These are phyloP conservation scores for Phytopythium montanum DNA, from an alignment of 352 stramenopile species.

Conservation along the genomic window DNA sequence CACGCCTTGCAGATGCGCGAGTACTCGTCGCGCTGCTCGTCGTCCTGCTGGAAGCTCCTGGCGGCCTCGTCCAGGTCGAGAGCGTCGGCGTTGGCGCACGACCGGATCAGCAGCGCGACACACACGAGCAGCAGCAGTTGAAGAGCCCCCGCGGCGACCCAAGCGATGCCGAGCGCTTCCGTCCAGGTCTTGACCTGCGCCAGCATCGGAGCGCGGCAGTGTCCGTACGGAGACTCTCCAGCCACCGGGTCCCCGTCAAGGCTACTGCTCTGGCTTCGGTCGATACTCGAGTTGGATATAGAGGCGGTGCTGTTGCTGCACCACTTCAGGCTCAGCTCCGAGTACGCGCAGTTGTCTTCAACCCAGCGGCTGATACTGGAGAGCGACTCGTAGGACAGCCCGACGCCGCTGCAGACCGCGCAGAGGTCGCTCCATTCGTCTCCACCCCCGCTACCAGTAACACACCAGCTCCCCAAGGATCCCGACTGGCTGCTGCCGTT, in stretches of 20 bases:
- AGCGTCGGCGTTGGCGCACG: constrained; percentile 1
- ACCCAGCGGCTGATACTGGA: constrained; percentile 4
- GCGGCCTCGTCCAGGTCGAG: constrained; percentile 3
- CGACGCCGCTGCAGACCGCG: not conserved
- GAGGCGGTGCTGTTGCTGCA: not conserved
- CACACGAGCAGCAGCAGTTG: constrained; percentile 4
- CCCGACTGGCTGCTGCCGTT: not conserved
- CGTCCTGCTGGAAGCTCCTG: not conserved
- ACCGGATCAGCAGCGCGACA: constrained; percentile 4
- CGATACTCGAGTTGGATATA: not conserved
- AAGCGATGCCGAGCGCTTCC: constrained; percentile 5
- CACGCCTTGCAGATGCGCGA: not conserved
- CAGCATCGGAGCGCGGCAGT: not conserved
- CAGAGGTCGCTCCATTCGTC: not conserved
- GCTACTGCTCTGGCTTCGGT: not conserved
- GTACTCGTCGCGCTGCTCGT: not conserved
- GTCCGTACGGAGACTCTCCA: not conserved
- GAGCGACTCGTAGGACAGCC: not conserved
- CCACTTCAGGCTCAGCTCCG: not conserved
- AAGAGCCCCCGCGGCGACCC: not conserved
- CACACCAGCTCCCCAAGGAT: not conserved
- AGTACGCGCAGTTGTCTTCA: constrained; percentile 6
- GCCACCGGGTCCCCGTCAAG: not conserved
- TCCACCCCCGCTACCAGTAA: no score
- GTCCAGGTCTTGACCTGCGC: not conserved